Percentiles rank a stretch among this genome's conserved stretches.
These are phyloP conservation scores for Alternaria arbusti DNA, from an alignment of 2,329 filamentous ascomycete genomes.

Conservation along the genomic window DNA sequence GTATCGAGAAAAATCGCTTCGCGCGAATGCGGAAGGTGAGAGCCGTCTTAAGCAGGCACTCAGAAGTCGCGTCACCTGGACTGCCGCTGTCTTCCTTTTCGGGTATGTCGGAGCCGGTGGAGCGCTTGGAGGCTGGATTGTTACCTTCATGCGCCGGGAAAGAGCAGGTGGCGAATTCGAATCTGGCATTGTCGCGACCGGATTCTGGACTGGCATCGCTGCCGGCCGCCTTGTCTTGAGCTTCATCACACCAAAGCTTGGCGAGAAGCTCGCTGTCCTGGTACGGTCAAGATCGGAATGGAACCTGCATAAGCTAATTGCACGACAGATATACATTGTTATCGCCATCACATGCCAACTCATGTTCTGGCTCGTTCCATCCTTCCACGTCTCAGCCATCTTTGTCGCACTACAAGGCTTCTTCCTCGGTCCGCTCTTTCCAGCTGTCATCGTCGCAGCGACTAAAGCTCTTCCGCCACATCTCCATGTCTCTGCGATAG, in stretches of 20 bases:
- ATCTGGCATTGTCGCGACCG: conserved; percentile 74
- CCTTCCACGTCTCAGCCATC: conserved; percentile 72
- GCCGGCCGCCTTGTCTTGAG: conserved; percentile 73
- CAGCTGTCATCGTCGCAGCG: conserved; percentile 71
- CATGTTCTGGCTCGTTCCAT: conserved; percentile 78
- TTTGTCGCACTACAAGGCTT: conserved; percentile 75
- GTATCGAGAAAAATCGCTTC: conserved; percentile 58
- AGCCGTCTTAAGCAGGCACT: conserved; percentile 58
- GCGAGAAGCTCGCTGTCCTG: conserved; percentile 65
- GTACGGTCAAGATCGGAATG: conserved; percentile 49
- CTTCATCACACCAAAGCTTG: conserved; percentile 73
- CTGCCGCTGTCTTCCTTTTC: conserved; percentile 72
- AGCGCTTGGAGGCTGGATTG: conserved; percentile 77
- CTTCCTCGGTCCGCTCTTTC: conserved; percentile 79
- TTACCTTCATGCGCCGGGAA: conserved; percentile 80
- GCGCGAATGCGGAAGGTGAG: conserved; percentile 47
- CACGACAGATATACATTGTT: conserved; percentile 62
- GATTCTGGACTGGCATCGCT: conserved; percentile 83
- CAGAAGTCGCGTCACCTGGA: conserved; percentile 65
- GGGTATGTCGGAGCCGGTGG: conserved; percentile 80
- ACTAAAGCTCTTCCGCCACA: conserved; percentile 74
- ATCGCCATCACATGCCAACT: conserved; percentile 68
- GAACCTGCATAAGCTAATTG: conserved; percentile 34
- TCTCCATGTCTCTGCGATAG: conserved; percentile 78
- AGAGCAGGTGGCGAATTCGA: conserved; percentile 71